Percentiles rank a stretch among this genome's conserved stretches.
These are phyloP conservation scores for Leccinum pachyderme DNA, from an alignment of 1,284 basidiomycete genomes.

Conservation along the genomic window DNA sequence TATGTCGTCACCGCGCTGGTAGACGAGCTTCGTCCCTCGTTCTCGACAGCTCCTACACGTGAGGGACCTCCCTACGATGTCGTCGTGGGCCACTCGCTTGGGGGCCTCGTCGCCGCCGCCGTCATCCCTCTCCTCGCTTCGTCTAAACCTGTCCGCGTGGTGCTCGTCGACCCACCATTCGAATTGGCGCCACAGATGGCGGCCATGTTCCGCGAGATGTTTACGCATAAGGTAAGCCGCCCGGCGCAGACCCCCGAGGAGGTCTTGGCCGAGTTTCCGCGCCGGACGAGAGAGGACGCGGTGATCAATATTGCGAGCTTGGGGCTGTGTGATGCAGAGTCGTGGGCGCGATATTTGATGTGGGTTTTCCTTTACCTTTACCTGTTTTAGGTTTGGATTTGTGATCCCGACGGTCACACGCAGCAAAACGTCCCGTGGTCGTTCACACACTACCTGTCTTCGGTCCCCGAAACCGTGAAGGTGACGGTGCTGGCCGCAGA, in stretches of 20 bases:
- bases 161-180: conserved; percentile 22
- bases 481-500: conserved; percentile 20
- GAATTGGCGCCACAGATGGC: background rate
- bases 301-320: background rate
- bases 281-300: conserved; percentile 4
- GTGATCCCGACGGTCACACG: background rate
- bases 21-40: conserved; percentile 11
- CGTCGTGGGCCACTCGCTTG: conserved; percentile 24
- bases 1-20: conserved; percentile 16
- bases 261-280: background rate
- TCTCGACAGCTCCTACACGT: background rate
- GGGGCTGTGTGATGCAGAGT: background rate
- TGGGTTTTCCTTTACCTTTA: background rate
- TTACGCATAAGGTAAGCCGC: background rate
- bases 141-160: conserved; percentile 5
- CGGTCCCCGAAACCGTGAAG: conserved; percentile 12
- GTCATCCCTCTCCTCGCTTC: conserved; percentile 9
- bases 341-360: conserved; percentile 1
- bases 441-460: conserved; percentile 3
- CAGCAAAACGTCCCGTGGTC: conserved; percentile 15
- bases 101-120: conserved; percentile 11
- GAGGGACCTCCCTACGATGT: conserved; percentile 3
- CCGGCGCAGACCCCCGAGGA: background rate
- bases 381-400: background rate
- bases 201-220: background rate